Percentiles rank a stretch among this genome's conserved stretches.
These are phyloP conservation scores for Puccinellia tenuiflora DNA, from an alignment of 176 grass and related monocot genomes.

Conservation along the genomic window DNA sequence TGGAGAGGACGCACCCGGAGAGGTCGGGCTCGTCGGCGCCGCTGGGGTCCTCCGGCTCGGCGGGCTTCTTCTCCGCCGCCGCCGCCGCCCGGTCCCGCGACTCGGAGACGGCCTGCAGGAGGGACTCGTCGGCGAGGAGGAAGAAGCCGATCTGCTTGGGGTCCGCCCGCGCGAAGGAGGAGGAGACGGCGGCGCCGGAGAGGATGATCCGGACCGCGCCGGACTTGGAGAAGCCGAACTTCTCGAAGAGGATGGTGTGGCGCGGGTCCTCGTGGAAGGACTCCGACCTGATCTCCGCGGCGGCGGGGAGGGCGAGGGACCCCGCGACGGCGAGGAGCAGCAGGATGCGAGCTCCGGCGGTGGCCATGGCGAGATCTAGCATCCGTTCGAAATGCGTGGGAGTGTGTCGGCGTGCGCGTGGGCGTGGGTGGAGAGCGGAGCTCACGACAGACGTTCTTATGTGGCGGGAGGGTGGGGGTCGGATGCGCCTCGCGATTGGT, in stretches of 20 bases:
- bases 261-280: slow-evolving; percentile 59
- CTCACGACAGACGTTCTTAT: background rate
- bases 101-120: slow-evolving; percentile 57
- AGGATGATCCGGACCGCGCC: slow-evolving; percentile 52
- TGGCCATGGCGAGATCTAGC: slow-evolving; percentile 32
- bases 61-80: slow-evolving; percentile 31
- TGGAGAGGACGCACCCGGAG: slow-evolving; percentile 59
- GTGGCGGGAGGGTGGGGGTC: slow-evolving; percentile 15
- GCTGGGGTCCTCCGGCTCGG: slow-evolving; percentile 19
- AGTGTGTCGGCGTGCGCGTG: slow-evolving; percentile 32
- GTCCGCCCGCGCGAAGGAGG: slow-evolving; percentile 39
- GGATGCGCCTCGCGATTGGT: slow-evolving; percentile 52
- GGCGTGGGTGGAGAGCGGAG: background rate
- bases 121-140: slow-evolving; percentile 73
- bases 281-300: slow-evolving; percentile 67
- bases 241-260: slow-evolving; percentile 83
- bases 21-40: slow-evolving; percentile 18
- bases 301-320: slow-evolving; percentile 13
- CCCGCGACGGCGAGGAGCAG: slow-evolving; percentile 12
- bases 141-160: slow-evolving; percentile 67
- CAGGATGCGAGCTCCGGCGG: background rate
- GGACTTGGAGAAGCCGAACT: slow-evolving; percentile 73
- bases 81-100: slow-evolving; percentile 18
- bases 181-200: slow-evolving; percentile 44
- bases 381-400: background rate